A percentile compares a stretch with the other conserved stretches of the same genome.
Evolutionary conservation across 371 early-diverging fungal genomes (phyloP).

Genomic region (Lichtheimia hyalospora): DNA sequence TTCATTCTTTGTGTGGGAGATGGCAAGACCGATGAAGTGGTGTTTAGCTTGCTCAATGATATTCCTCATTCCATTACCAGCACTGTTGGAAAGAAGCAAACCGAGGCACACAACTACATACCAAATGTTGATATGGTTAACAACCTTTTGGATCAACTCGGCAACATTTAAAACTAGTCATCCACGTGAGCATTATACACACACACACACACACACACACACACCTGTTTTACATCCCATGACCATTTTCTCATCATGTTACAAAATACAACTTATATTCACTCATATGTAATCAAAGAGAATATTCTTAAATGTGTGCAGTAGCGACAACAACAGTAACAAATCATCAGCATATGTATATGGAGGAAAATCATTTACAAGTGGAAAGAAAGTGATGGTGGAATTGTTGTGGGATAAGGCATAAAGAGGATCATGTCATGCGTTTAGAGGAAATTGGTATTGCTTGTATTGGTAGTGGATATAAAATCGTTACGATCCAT

Average conservation of each 20-base stretch:
- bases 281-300: background rate
- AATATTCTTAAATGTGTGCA: no score
- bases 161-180: conserved; percentile 19
- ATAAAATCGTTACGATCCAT: no score
- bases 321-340: no score
- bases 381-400: no score
- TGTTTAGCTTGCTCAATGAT: conserved; percentile 77
- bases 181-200: background rate
- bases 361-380: no score
- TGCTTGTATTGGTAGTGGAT: no score
- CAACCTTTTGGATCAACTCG: conserved; percentile 54
- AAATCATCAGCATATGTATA: no score
- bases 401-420: no score
- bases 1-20: conserved; percentile 90
- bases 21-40: conserved; percentile 91
- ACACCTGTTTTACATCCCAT: background rate
- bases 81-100: conserved; percentile 96
- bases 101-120: conserved; percentile 88
- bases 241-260: background rate
- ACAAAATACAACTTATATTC: background rate
- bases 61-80: conserved; percentile 70
- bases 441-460: no score
- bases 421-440: no score
- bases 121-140: conserved; percentile 68
- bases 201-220: conserved; percentile 3